Conservation (phyloP, 805 yeast genomes). For the Cyberlindnera mississippiensis region DNA sequence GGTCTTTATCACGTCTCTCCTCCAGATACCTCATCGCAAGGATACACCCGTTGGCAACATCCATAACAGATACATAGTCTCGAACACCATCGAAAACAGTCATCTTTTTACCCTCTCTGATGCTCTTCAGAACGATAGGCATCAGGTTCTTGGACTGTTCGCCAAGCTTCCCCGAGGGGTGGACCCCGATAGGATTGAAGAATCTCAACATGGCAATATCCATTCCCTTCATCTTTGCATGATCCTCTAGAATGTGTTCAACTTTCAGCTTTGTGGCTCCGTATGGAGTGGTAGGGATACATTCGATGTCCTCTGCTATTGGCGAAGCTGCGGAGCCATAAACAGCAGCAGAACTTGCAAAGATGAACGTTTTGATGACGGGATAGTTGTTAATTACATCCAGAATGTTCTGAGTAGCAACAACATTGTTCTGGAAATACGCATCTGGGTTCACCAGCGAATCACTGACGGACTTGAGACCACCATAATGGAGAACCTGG, state of each 20-base stretch:
- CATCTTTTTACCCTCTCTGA: conserved; percentile 49
- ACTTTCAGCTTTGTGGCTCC: conserved; percentile 68
- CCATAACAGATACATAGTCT: conserved; percentile 79
- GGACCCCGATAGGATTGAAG: conserved; percentile 85
- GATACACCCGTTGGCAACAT: conserved; percentile 72
- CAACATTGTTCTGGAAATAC: conserved; percentile 66
- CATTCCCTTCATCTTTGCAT: conserved; percentile 45
- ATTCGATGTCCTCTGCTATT: conserved; percentile 48
- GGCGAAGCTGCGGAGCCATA: conserved; percentile 79
- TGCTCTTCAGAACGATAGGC: conserved; percentile 45
- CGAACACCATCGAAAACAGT: conserved; percentile 74
- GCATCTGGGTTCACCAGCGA: conserved; percentile 61
- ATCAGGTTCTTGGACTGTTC: conserved; percentile 79
- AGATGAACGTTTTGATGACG: conserved; percentile 51
- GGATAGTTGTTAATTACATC: conserved; percentile 39
- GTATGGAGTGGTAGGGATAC: conserved; percentile 70
- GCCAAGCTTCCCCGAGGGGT: conserved; percentile 74
- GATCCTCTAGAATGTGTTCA: conserved; percentile 38
- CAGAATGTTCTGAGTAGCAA: conserved; percentile 58
- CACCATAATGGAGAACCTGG: conserved; percentile 63
- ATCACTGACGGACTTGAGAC: conserved; percentile 81
- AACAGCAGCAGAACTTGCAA: conserved; percentile 78
- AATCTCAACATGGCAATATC: conserved; percentile 58
- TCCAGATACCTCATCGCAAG: conserved; percentile 60
- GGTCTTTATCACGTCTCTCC: conserved; percentile 17